Evolutionary conservation across 305 asterid species (phyloP).

Genomic region (Fraxinus nigra): DNA sequence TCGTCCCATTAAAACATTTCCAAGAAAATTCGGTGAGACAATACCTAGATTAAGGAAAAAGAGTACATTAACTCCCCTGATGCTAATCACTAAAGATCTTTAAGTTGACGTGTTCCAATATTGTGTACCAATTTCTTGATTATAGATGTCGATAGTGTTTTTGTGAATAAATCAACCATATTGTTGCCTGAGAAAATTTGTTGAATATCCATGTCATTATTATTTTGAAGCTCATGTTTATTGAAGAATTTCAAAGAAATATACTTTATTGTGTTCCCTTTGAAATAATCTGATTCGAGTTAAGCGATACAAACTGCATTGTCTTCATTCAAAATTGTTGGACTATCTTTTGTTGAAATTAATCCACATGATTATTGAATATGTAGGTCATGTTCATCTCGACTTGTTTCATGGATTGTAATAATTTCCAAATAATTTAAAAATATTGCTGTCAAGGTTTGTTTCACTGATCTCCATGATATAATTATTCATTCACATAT

Average conservation of each 20-base stretch:
- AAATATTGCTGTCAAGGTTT: no score
- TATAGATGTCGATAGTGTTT: no score
- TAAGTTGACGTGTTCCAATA: no score
- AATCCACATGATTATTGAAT: not conserved
- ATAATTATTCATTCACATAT: no score
- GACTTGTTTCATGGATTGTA: not conserved
- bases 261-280: not conserved
- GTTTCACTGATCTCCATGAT: not conserved
- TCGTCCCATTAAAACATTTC: not conserved
- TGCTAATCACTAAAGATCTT: no score
- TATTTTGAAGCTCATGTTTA: not conserved
- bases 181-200: not conserved
- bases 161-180: no score
- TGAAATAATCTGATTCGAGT: no score
- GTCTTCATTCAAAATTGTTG: not conserved
- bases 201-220: not conserved
- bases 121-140: not conserved
- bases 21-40: not conserved
- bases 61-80: not conserved
- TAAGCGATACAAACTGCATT: not conserved
- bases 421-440: no score
- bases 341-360: not conserved
- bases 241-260: not conserved
- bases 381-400: not conserved
- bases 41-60: not conserved